phyloP scores from a whole-genome alignment of 306 rosid species.

The Glycyrrhiza uralensis region DNA sequence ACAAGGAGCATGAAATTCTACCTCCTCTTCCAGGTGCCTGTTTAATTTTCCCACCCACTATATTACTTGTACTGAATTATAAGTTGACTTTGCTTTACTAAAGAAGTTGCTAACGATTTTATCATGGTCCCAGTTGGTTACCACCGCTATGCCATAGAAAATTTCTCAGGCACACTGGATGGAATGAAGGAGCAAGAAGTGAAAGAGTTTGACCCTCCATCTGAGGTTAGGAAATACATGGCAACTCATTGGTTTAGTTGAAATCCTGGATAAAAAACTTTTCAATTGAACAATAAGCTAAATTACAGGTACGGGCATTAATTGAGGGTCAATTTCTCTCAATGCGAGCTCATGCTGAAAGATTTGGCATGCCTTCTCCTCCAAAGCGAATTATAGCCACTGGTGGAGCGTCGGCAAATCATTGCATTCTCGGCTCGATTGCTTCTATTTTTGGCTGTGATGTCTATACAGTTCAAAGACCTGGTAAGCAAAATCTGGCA shows the following conservation, averaged over 20 bases:
- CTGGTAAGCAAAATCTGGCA: conserved; percentile 47
- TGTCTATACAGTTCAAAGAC: conserved; percentile 85
- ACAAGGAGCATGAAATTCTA: conserved; percentile 93
- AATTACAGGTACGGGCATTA: conserved; percentile 71
- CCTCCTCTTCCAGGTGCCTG: conserved; percentile 93
- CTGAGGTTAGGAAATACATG: conserved; percentile 65
- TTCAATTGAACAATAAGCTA: background rate
- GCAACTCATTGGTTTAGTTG: conserved; percentile 1
- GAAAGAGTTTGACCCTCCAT: conserved; percentile 73
- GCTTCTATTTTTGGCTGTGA: conserved; percentile 91
- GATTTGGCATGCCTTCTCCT: conserved; percentile 95
- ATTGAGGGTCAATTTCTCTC: conserved; percentile 89
- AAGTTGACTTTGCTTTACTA: background rate
- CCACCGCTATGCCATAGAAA: conserved; percentile 71
- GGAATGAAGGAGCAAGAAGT: conserved; percentile 56
- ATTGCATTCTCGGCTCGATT: conserved; percentile 59
- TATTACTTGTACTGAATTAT: background rate
- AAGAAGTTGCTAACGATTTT: conserved; percentile 3
- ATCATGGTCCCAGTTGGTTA: conserved; percentile 59
- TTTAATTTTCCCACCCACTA: background rate
- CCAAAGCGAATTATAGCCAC: conserved; percentile 92
- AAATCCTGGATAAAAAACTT: background rate
- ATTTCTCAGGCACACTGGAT: conserved; percentile 52
- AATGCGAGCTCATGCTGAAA: conserved; percentile 95
- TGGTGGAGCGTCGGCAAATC: conserved; percentile 92